These are phyloP conservation scores for Talaromyces atroroseus DNA, from an alignment of 2,329 filamentous ascomycete genomes.

Conservation along the genomic window DNA sequence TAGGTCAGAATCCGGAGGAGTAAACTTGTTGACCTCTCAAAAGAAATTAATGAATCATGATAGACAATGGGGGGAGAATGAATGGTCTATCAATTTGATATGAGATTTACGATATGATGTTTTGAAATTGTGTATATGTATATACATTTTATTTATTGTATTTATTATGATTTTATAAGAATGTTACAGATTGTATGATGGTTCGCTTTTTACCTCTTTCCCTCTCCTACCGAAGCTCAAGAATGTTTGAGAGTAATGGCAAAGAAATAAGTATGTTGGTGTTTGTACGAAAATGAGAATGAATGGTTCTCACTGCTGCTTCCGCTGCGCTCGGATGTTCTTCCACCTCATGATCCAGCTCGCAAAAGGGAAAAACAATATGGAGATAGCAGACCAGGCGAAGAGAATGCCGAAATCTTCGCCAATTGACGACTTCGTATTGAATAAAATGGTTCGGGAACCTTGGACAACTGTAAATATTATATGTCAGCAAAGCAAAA, in stretches of 20 bases:
- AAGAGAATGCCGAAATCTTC: constrained; percentile 58
- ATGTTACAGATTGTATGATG: neutral
- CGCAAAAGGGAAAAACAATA: constrained; percentile 48
- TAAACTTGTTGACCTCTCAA: neutral
- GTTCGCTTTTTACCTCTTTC: neutral
- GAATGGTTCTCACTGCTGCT: neutral
- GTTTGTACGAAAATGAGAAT: neutral
- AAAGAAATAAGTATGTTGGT: neutral
- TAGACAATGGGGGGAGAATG: neutral
- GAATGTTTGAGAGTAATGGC: neutral
- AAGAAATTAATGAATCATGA: neutral
- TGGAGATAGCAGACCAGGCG: constrained; percentile 45
- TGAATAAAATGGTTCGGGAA: constrained; percentile 57
- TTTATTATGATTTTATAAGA: neutral
- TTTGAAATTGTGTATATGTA: constrained; percentile 6
- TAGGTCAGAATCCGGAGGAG: constrained; percentile 13
- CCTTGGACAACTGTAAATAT: constrained; percentile 49
- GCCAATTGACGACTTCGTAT: constrained; percentile 53
- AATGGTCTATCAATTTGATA: neutral
- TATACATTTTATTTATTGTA: constrained; percentile 2
- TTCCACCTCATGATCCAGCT: constrained; percentile 42
- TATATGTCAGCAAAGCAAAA: constrained; percentile 1
- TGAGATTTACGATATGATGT: neutral
- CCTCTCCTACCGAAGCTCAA: neutral
- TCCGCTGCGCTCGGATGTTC: neutral